Evolutionary conservation across 169 alveolate species (phyloP), one percentile per base, ranked within the genome.

Genomic region (Cryptosporidium meleagridis): DNA sequence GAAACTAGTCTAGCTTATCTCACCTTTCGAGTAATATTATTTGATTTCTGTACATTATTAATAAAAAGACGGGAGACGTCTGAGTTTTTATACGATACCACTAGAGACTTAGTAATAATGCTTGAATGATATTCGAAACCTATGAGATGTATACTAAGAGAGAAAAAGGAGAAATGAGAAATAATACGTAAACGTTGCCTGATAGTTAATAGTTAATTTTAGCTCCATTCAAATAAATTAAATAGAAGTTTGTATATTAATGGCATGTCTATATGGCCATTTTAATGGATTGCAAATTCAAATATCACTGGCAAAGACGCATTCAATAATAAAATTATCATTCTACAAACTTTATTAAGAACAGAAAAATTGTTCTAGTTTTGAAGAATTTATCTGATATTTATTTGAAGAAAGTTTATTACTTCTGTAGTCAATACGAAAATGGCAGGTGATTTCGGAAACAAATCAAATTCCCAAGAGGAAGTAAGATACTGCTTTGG

Each of bases 401-500:
- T 33, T 65, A 65, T 65, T 37, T 65, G 16, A 65, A 65, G 72
- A 12, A 31, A 65, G 72, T 65, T 16, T 2, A 52, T 26, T 65
- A 65, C 51, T 65, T 9, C 16, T 65, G 51, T 65, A 26, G 26
- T 8, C 7, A 5, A 14, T n/a, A 29, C 59, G 35, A 65, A 44
- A 39, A 80, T 80, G 89, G 75, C 89, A 62, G 89, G 89, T 23
- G 75, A 65, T 45, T 80, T 61, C 68, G 89, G 89, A 61, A 80
- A 80, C 68, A 80, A 80, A 41, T 67, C 72, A 45, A 80, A 45
- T 62, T 80, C 89, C 37, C 89, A 80, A 33, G 89, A 80, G 73
- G 89, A 80, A 2, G 89, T 80, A 10, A 80, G 89, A 80, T 80
- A 80, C 51, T 80, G 89, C 33, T 80, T 61, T 80, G 89, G 89